These are phyloP conservation scores for Fusarium secorum DNA, from an alignment of 2,329 filamentous ascomycete species.

Conservation along the genomic window DNA sequence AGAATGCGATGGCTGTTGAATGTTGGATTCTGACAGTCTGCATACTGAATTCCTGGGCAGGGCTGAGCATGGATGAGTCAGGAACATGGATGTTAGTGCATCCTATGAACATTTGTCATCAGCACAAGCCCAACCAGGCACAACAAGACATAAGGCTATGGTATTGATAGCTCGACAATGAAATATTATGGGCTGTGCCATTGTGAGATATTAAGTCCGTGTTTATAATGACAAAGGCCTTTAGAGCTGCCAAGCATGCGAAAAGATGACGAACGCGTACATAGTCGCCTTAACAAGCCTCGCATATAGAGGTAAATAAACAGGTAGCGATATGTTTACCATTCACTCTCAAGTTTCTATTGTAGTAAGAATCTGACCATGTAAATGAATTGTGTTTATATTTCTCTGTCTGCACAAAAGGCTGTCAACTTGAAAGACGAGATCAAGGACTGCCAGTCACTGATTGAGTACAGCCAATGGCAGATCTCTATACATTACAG, in stretches of 20 bases:
- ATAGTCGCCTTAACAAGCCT: not conserved
- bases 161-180: not conserved
- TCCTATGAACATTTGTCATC: slow-evolving; percentile 11
- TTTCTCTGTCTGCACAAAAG: not conserved
- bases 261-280: not conserved
- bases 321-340: not conserved
- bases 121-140: not conserved
- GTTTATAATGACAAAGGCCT: not conserved
- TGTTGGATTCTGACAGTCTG: not conserved
- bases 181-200: not conserved
- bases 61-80: slow-evolving; percentile 7
- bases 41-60: not conserved
- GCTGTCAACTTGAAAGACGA: not conserved
- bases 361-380: rapidly evolving
- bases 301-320: not conserved
- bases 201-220: not conserved
- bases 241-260: not conserved
- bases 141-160: not conserved
- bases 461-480: slow-evolving; percentile 22
- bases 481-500: not conserved
- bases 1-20: not conserved
- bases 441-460: not conserved
- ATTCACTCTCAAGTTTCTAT: not conserved
- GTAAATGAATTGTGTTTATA: rapidly evolving
- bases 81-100: slow-evolving; percentile 1